Percentiles rank a stretch among this genome's conserved stretches.
phyloP scores from a whole-genome alignment of 2,329 filamentous ascomycete genomes.

The Massarina eburnea region DNA sequence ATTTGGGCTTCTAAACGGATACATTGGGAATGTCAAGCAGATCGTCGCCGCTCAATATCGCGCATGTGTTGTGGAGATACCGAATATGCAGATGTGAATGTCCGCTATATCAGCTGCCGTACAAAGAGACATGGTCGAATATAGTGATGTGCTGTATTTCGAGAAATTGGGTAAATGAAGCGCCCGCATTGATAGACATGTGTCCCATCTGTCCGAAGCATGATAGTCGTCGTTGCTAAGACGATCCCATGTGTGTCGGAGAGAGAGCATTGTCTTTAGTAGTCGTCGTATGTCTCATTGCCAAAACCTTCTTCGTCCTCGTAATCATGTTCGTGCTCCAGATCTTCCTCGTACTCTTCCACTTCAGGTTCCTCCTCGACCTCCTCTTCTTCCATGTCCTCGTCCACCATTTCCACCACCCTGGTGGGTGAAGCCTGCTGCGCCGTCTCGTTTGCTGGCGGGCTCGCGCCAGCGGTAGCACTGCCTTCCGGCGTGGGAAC shows the following conservation, averaged over 20 bases:
- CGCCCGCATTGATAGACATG: not conserved
- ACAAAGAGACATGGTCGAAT: too few species aligned
- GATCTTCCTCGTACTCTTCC: constrained; percentile 45
- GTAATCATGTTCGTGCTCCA: constrained; percentile 42
- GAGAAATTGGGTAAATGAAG: too few species aligned
- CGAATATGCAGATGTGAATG: too few species aligned
- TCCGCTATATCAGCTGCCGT: too few species aligned
- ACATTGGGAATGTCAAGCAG: too few species aligned
- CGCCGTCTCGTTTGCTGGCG: constrained; percentile 6
- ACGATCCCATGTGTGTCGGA: not conserved
- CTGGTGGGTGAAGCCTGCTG: constrained; percentile 10
- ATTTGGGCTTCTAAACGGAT: too few species aligned
- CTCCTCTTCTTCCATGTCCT: constrained; percentile 33
- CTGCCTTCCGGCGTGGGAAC: constrained; percentile 20
- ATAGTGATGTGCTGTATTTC: too few species aligned
- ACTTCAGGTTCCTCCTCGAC: constrained; percentile 41
- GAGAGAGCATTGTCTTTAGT: not conserved
- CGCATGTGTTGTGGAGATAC: too few species aligned
- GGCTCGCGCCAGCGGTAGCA: constrained; percentile 21
- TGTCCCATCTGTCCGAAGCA: not conserved
- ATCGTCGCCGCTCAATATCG: too few species aligned
- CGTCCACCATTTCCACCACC: constrained; percentile 22
- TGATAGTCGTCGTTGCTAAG: not conserved
- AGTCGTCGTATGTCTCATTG: constrained; percentile 41
- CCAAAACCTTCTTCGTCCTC: constrained; percentile 47